Base-by-base conservation (phyloP, 2,329 filamentous ascomycete genomes). In the Diaporthe citriasiana region DNA sequence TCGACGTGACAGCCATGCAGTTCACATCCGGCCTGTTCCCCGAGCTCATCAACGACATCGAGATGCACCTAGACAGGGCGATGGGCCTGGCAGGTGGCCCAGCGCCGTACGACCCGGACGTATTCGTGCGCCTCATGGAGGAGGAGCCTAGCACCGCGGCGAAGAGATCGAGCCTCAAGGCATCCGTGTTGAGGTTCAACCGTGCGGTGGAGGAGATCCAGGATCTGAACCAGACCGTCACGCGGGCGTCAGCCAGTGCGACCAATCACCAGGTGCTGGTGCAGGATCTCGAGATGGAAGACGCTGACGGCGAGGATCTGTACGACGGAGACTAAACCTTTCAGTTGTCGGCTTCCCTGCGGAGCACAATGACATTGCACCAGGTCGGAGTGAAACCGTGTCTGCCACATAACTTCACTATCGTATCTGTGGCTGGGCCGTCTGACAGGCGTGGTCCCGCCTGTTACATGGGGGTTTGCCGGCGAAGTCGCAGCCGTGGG, bases 1-100 rank as follows among this genome's bases (percentile, higher is more conserved):
- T 90, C 0, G 93, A 95, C 72, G 81, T 83, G 2, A 83, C 86
- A 9, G 82, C 85, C 1, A 83, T 89, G 33, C 83, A 86, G 63
- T 81, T 89, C 71, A 84, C 86, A 15, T 87, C 86, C 13, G 85
- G 86, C 5, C 83, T 89, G 79, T 83, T 89, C 8, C 87, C 87
- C 0, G 79, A 82, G 4, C 83, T 89, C 9, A 81, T 84, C 12
- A 74, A 78, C 2, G 77, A 82, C 10, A 82, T 88, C 4, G 82
- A 84, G 1, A 80, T 76, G 4, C 84, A 87, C 55, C 81, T 89
- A 0, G 84, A 88, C 42, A 79, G 80, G 22, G 81, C 84, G 76
- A 82, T 89, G 0, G 86, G 85, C 0, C 77, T 89, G 12, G 76
- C 81, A 8, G 79, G 82, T 2, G 72, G 75, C 5, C 47, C 63